A percentile compares a stretch with the other conserved stretches of the same genome.
phyloP scores from a whole-genome alignment of 805 yeast genomes.

The Cyberlindnera misumaiensis region DNA sequence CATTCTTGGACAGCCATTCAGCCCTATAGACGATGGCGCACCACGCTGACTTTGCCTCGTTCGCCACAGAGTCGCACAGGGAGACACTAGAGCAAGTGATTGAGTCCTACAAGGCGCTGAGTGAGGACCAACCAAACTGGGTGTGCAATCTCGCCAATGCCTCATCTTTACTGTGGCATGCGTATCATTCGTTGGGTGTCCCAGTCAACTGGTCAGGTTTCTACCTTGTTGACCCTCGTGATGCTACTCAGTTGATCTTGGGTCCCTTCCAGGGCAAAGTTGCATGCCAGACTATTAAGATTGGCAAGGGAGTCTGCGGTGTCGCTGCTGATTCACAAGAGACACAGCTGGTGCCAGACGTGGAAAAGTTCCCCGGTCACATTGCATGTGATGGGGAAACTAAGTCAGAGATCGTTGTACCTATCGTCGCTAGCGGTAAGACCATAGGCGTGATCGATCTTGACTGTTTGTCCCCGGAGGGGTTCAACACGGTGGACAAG shows the following conservation, averaged over 20 bases:
- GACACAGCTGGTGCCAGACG: slow-evolving; percentile 77
- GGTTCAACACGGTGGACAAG: slow-evolving; percentile 63
- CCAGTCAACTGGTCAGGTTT: slow-evolving; percentile 92
- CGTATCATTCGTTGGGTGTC: slow-evolving; percentile 53
- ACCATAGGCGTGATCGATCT: slow-evolving; percentile 78
- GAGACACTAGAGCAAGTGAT: slow-evolving; percentile 56
- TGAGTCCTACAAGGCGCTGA: slow-evolving; percentile 58
- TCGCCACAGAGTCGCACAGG: slow-evolving; percentile 32
- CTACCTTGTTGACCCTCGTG: slow-evolving; percentile 42
- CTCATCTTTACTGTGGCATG: slow-evolving; percentile 83
- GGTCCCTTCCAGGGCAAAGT: slow-evolving; percentile 98
- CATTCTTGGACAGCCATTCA: no score
- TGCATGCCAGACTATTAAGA: slow-evolving; percentile 77
- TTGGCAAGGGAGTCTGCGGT: slow-evolving; percentile 92
- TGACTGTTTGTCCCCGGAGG: slow-evolving; percentile 61
- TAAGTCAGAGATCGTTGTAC: slow-evolving; percentile 88
- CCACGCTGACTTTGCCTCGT: slow-evolving; percentile 74
- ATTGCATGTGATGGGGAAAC: slow-evolving; percentile 98
- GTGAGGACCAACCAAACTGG: slow-evolving; percentile 68
- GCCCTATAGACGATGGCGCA: slow-evolving; percentile 20
- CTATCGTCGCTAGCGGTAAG: slow-evolving; percentile 43
- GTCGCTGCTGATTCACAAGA: slow-evolving; percentile 51
- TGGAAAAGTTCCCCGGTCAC: slow-evolving; percentile 78
- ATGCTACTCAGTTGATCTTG: slow-evolving; percentile 44
- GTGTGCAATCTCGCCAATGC: slow-evolving; percentile 85